Percentiles rank a stretch among this genome's conserved stretches.
Evolutionary conservation across 805 yeast species (phyloP).

Genomic region (Pichia kluyveri): DNA sequence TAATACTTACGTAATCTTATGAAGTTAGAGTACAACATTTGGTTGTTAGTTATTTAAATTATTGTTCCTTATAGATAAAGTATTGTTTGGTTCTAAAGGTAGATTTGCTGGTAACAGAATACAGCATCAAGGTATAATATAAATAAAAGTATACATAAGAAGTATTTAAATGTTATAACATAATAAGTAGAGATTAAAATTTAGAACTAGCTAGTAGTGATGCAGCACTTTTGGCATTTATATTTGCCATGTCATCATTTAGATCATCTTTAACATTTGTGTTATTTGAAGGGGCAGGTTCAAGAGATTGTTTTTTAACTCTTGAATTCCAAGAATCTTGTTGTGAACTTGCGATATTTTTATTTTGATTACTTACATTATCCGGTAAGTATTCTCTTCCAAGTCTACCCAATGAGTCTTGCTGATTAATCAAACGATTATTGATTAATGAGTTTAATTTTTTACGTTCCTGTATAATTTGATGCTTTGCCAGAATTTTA

Average conservation of each 20-base stretch:
- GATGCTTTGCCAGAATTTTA: constrained; percentile 52
- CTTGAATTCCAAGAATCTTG: constrained; percentile 29
- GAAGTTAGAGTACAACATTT: too few species aligned
- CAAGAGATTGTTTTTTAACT: constrained; percentile 17
- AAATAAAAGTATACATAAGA: too few species aligned
- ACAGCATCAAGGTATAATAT: too few species aligned
- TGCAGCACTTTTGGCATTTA: constrained; percentile 84
- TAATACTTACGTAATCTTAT: too few species aligned
- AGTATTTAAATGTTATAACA: too few species aligned
- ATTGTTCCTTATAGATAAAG: too few species aligned
- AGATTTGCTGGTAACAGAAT: too few species aligned
- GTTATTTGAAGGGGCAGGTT: neutral
- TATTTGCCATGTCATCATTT: constrained; percentile 20
- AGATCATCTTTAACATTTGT: neutral
- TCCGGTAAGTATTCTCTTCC: constrained; percentile 60
- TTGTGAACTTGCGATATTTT: neutral
- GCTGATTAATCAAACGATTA: constrained; percentile 33
- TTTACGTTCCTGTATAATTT: constrained; percentile 81
- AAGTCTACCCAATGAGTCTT: constrained; percentile 51
- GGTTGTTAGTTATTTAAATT: too few species aligned
- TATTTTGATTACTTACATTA: neutral
- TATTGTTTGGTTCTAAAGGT: too few species aligned
- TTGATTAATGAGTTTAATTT: constrained; percentile 61
- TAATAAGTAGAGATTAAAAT: constrained; percentile 20
- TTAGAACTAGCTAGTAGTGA: constrained; percentile 67